Evolutionary conservation across 306 rosid genomes (phyloP).

Genomic region (Chamaecrista fasciculata): DNA sequence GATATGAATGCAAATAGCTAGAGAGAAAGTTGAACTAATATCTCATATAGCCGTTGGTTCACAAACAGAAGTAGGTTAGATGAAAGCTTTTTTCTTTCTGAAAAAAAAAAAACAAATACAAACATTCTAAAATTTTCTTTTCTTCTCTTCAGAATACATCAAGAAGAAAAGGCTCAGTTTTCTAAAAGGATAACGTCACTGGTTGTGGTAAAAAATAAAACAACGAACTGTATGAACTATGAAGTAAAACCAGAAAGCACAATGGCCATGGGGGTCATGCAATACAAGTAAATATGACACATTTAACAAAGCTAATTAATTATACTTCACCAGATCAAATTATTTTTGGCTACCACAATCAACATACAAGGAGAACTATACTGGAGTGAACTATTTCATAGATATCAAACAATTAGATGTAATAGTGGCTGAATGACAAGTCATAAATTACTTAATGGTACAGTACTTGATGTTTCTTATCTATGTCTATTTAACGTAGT

Average conservation of each 20-base stretch:
- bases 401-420: not conserved
- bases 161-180: not conserved
- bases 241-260: not conserved
- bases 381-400: not conserved
- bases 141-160: not conserved
- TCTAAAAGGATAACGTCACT: not conserved
- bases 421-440: constrained; percentile 35
- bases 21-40: not conserved
- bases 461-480: constrained; percentile 31
- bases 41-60: not conserved
- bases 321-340: not conserved
- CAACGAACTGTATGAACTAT: no score
- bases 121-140: not conserved
- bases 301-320: not conserved
- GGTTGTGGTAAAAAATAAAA: no score
- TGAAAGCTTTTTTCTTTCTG: no score
- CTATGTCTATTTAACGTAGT: constrained; percentile 39
- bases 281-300: not conserved
- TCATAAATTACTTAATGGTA: constrained; percentile 33
- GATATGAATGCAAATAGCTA: constrained; percentile 3
- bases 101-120: not conserved
- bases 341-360: constrained; percentile 1
- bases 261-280: not conserved
- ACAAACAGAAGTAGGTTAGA: not conserved
- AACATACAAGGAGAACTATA: not conserved